Evolutionary conservation across 2,329 filamentous ascomycete genomes (phyloP), one percentile per base, ranked within the genome.

Genomic region (Hansfordia pulvinata): DNA sequence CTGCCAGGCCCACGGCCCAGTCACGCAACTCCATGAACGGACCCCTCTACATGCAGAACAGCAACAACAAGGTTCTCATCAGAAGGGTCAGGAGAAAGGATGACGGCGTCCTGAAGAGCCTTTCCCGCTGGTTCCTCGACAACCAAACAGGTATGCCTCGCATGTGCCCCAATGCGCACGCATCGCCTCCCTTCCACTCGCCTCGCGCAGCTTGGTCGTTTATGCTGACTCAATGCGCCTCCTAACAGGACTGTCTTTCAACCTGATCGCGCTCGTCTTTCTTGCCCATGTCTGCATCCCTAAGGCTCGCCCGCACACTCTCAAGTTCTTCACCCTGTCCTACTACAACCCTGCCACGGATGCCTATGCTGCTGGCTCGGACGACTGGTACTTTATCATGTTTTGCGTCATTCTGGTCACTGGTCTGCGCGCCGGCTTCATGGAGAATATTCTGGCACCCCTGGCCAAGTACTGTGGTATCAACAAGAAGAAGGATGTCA

Each of bases 401-500:
- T 78, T 80, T 46, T 88, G 77, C 60, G 70, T 93, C 39, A 64
- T 93, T 29, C 66, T 85, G 29, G 86, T 94, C 49, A 94, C 84
- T 3, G 86, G 81, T 13, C 63, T 94, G 27, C 77, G 90, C 32
- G 86, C 84, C 20, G 74, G 72, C 27, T 62, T 71, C 30, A 92
- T 96, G 72, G 86, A 94, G 49, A 90, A 93, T 56, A 43, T 92
- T 9, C 64, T 96, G 27, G 72, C 73, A 12, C 90, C 88, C 6
- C 54, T 92, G 30, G 86, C 80, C 22, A 74, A 70, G 36, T 57
- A 62, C 25, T 65, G 69, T 35, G 88, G 88, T 19, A 69, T 94
- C 41, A 65, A 67, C 40, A 81, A 77, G 46, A 64, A 62, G 47
- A 94, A 93, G 58, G 72, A 74, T 24, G 60, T 78, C 32, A 71